Base-by-base conservation (phyloP, 768 basidiomycete species). In the Mycena filopes region DNA sequence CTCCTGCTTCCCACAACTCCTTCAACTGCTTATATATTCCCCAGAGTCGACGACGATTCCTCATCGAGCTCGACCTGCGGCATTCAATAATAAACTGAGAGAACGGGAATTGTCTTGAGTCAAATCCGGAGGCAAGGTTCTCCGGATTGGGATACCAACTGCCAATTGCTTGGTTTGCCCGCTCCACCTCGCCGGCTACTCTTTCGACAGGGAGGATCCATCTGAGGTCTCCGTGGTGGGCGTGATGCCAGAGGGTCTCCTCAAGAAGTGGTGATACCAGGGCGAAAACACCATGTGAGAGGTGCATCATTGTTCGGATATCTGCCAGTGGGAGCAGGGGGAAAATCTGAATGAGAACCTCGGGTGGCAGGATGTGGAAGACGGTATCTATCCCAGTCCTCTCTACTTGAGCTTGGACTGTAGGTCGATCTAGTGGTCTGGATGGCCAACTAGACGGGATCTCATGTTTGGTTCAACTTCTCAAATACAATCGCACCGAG, bases 21-120 rank as follows among this genome's bases (percentile, higher is more conserved):
- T 55, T 43, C n/a, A 28, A 57, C 55, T 57, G 55, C 21, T 57
- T 33, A 10, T 21, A 57, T 45, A 57, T 46, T 29, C 23, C 31
- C 55, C 55, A 57, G 7, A 57, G 21, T 6, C 55, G 43, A 4
- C 45, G 55, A 7, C 55, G 55, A 47, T 57, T 57, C 43, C 43
- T 13, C 55, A 57, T 57, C 29, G 55, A 57, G 33, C 33, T 29
- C 28, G 55, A 46, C 11, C 31, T 9, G n/a, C 13, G n/a, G 55
- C 55, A 57, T n/a, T 45, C 43, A 9, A n/a, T 25, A 11, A 57
- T 36, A 21, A 57, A 46, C 21, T n/a, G n/a, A 21, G 45, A 31
- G 46, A 57, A 57, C 4, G 55, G 55, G 23, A 57, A 57, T 25
- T 38, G 43, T n/a, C 25, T 46, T 21, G 45, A 57, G 45, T 47